Base-by-base conservation (phyloP, 2,329 filamentous ascomycete genomes). In the Ascosphaera acerosa region DNA sequence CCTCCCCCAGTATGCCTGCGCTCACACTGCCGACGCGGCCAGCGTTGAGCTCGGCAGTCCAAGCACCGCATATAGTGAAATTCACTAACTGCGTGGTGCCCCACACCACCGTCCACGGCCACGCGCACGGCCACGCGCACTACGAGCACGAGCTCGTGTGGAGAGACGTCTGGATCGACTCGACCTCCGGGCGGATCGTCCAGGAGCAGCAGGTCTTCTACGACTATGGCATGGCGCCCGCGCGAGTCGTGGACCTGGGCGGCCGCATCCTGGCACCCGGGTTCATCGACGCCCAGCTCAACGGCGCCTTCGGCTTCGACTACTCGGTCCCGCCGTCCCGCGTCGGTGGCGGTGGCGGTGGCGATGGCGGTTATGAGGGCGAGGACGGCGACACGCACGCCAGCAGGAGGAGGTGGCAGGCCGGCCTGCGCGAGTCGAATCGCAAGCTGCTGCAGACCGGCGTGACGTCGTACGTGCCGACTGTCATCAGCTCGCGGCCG, bases 301-400 rank as follows among this genome's bases (percentile, higher is more conserved):
- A 92, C 44, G 82, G 82, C 30, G 81, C 76, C 6, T 84, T 81
- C 44, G 81, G 81, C 34, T 89, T 91, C 58, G 84, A 91, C 56
- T 91, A 89, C 50, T 87, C 78, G 1, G 59, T 80, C 6, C 67
- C 76, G n/a, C 61, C 51, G 19, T 50, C 70, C 10, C n/a, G n/a
- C n/a, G n/a, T n/a, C n/a, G n/a, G n/a, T n/a, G n/a, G n/a, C n/a
- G n/a, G n/a, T n/a, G n/a, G n/a, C n/a, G n/a, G n/a, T n/a, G n/a
- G n/a, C n/a, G n/a, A n/a, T n/a, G n/a, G n/a, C n/a, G n/a, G n/a
- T n/a, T n/a, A n/a, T n/a, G n/a, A n/a, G n/a, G n/a, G n/a, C n/a
- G n/a, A n/a, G n/a, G n/a, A n/a, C n/a, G n/a, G n/a, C n/a, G n/a
- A n/a, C n/a, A 66, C 74, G 42, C 67, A 64, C 51, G 53, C 59